Base-by-base conservation (phyloP, 176 grass and related monocot genomes). In the Chrysopogon serrulatus region DNA sequence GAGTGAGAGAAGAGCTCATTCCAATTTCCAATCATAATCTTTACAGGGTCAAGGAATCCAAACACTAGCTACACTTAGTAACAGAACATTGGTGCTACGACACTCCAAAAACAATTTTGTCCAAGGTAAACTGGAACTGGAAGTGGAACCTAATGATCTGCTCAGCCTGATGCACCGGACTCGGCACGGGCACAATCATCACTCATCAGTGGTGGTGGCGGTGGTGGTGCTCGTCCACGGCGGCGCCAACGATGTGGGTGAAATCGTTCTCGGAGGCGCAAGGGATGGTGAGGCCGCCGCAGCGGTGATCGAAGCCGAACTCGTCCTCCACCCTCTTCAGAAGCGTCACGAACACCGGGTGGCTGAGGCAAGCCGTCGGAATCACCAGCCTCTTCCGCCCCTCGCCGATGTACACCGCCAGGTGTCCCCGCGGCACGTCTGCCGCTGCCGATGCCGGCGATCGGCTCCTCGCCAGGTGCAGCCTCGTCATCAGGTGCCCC, bases 341-440 rank as follows among this genome's bases (percentile, higher is more conserved):
- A 23, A 90, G 78, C 61, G 66, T 69, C 26, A 90, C 68, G 75
- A 93, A 90, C 30, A 84, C 27, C 40, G 91, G 91, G 53, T 93
- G 82, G 51, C 71, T 83, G 3, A 93, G 79, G 88, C 68, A 88
- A 27, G 71, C 65, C 78, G 76, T 88, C 59, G 91, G 91, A 19
- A 93, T 65, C 33, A 93, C 78, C 79, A 93, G 87, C 63, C 82
- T 19, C 85, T 88, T 82, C 85, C 71, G 27, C 2, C n/a, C 54
- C 66, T 90, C 85, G 1, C 88, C 91, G 37, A 89, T 87, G 81
- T 92, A 92, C 76, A 92, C 90, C 23, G 73, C 83, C 73, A 92
- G 60, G 77, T 92, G 87, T 1, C 90, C 87, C 26, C 77, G 68
- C 3, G 90, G 83, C 74, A 92, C 90, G 32, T 89, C 73, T 34